phyloP scores from a whole-genome alignment of 2,329 filamentous ascomycete genomes.

The Sarocladium kiliense region DNA sequence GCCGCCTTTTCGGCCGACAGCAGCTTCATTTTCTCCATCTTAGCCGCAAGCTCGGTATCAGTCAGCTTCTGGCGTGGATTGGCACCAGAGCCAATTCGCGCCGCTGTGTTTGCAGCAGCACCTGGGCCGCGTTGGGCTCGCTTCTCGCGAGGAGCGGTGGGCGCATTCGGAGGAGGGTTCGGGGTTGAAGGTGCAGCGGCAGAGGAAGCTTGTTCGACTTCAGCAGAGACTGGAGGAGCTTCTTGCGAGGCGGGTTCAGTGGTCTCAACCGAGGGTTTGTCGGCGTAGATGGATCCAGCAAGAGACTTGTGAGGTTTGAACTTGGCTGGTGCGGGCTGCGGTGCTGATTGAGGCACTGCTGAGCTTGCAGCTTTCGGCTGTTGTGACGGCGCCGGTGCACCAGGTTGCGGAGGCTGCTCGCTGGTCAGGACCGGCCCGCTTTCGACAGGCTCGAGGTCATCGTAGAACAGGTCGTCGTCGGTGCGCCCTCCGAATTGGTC shows the following conservation, averaged over 20 bases:
- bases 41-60: constrained; percentile 51
- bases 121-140: neutral
- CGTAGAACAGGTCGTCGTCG: constrained; percentile 58
- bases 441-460: constrained; percentile 55
- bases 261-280: constrained; percentile 19
- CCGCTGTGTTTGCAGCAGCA: constrained; percentile 26
- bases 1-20: constrained; percentile 52
- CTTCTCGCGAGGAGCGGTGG: constrained; percentile 21
- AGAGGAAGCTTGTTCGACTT: constrained; percentile 11
- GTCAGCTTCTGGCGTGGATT: constrained; percentile 58
- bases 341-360: constrained; percentile 11
- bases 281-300: constrained; percentile 27
- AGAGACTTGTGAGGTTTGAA: constrained; percentile 18
- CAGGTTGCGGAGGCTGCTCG: constrained; percentile 1
- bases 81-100: constrained; percentile 47
- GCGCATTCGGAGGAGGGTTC: constrained; percentile 24
- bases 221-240: neutral
- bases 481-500: constrained; percentile 57
- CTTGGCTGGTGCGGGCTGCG: constrained; percentile 9
- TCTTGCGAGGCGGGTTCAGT: neutral
- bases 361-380: constrained; percentile 11
- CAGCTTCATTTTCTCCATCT: constrained; percentile 58
- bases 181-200: constrained; percentile 15
- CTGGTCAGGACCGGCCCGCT: constrained; percentile 24
- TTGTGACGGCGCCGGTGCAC: constrained; percentile 13